Base-by-base conservation (phyloP, 495 filamentous ascomycete genomes). In the Neurospora sp. region DNA sequence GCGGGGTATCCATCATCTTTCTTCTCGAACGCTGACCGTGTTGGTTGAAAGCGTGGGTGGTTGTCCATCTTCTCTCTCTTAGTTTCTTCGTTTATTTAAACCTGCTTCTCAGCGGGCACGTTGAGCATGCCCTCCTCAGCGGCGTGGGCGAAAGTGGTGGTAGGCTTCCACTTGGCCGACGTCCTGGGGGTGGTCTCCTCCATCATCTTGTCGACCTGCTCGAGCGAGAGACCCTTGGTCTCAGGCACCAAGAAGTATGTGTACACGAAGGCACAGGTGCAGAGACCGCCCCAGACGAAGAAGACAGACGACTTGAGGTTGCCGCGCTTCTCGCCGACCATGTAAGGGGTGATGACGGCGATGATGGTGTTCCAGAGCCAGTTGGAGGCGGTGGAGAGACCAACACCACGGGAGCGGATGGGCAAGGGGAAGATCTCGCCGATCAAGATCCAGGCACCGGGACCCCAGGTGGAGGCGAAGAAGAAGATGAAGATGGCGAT, bases 141-240 rank as follows among this genome's bases (percentile, higher is more conserved):
- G 27, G 59, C 71, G 18, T 38, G 59, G 7, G 90, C 90, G 74
- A 91, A 94, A 38, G 92, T 95, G 70, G 83, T 83, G 76, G 88
- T 87, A 35, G 92, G 91, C 76, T 84, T 85, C 93, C 93, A 94
- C 77, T 86, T 88, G 79, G 84, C 78, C 70, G 91, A 93, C 18
- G 87, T 91, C 35, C 89, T 81, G n/a, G 93, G 90, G 2, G 86
- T 91, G 6, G 88, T 88, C 84, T 94, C 92, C 80, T 94, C 93
- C 85, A 96, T 88, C 93, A 95, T 94, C 82, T 89, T 88, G 84
- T 96, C 93, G 77, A 96, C 91, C 80, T 96, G 92, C 84, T 96
- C 93, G 68, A 96, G 91, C 20, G 91, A 90, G 22, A 96, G 86
- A 73, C 92, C 93, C 88, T 94, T 95, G 80, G 93, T 94, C 86